phyloP scores from a whole-genome alignment of 192 early-diverging fungal genomes.

The Entomortierella chlamydospora region DNA sequence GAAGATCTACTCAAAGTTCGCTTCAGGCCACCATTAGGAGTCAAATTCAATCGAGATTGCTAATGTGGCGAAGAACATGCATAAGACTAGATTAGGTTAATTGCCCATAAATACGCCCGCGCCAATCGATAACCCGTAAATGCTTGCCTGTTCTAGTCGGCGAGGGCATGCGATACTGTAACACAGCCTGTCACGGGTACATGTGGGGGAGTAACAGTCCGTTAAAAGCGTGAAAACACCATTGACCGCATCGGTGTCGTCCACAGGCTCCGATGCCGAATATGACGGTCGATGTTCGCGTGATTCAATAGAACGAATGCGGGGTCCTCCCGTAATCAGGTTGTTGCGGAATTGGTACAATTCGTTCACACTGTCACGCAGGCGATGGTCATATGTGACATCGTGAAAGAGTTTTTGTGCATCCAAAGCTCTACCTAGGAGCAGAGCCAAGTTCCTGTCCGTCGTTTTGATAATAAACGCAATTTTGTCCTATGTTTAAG shows the following conservation, averaged over 20 bases:
- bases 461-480: constrained; percentile 81
- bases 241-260: constrained; percentile 67
- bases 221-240: constrained; percentile 93
- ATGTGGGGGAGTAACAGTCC: constrained; percentile 95
- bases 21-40: constrained; percentile 52
- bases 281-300: constrained; percentile 34
- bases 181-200: constrained; percentile 81
- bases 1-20: constrained; percentile 55
- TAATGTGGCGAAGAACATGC: neutral
- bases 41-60: constrained; percentile 52
- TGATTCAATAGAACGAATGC: constrained; percentile 37
- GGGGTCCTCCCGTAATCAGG: constrained; percentile 45
- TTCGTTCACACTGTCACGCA: constrained; percentile 87
- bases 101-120: neutral
- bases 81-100: neutral
- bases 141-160: constrained; percentile 72
- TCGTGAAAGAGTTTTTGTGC: constrained; percentile 94
- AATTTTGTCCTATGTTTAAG: constrained; percentile 73
- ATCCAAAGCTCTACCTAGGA: constrained; percentile 90
- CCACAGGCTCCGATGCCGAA: constrained; percentile 10
- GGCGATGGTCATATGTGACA: constrained; percentile 85
- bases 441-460: constrained; percentile 88
- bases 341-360: constrained; percentile 83
- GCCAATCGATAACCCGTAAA: neutral
- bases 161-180: constrained; percentile 92